Base-by-base conservation (phyloP, 2,329 filamentous ascomycete species). In the Alternaria longipes region DNA sequence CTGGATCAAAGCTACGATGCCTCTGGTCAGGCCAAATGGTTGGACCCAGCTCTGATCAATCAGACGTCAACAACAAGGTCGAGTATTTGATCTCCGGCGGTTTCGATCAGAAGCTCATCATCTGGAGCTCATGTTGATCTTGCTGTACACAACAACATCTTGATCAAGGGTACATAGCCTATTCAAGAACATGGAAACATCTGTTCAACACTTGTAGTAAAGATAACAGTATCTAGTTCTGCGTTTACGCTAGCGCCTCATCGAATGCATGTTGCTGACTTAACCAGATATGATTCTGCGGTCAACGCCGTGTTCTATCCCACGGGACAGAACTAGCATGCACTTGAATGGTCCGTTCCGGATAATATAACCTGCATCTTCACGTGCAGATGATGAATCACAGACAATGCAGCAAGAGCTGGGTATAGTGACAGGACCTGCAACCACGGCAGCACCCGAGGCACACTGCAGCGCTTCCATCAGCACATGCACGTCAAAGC, bases 41-140 rank as follows among this genome's bases (percentile, higher is more conserved):
- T 22, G 59, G 70, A 54, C 65, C 64, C 11, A 65, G 69, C 20
- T 64, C 66, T 54, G 63, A 72, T 30, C 59, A 55, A 51, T 54
- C 41, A 18, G 54, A 56, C 64, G 36, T 36, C 34, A 34, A 44
- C 28, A 44, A 44, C 65, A 67, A 50, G n/a, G 80, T 82, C 60
- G 87, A 89, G 73, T 82, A 84, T 74, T 69, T 90, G 55, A 80
- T 90, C 30, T 89, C 85, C 75, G 88, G 88, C 24, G 88, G 87
- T 1, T 90, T 90, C 75, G 88, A 90, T 77, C 86, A 86, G 69
- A 84, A 78, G 63, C 74, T 90, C 62, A 81, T 89, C 63, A 74
- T 89, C 34, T 90, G 88, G 88, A 64, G 52, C 36, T 22, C 54
- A 28, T 63, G 24, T 26, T 56, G n/a, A 57, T 50, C 30, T 40